Conservation (phyloP, 164 flowering plant species). For the Umbellularia californica region DNA sequence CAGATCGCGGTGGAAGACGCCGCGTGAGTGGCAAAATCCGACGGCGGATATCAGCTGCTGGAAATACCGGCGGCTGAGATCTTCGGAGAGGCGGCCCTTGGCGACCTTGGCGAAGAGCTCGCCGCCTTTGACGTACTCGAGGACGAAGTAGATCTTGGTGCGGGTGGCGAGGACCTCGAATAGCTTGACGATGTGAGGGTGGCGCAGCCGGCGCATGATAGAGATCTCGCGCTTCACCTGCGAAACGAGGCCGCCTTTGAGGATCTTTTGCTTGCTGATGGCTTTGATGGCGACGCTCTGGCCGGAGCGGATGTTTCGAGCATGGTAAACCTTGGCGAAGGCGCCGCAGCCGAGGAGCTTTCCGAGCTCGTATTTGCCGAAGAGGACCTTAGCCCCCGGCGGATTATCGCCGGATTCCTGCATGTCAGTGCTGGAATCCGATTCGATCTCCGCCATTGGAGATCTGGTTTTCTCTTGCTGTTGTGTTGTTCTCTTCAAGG, state of each 20-base stretch:
- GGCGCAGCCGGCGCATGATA: conserved; percentile 62
- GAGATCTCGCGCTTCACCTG: conserved; percentile 53
- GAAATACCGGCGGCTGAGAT: conserved; percentile 61
- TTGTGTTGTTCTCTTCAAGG: too few relatives aligned
- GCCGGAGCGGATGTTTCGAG: conserved; percentile 38
- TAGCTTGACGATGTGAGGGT: conserved; percentile 54
- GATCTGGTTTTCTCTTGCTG: not conserved
- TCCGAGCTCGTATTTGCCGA: conserved; percentile 62
- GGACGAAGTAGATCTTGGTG: conserved; percentile 59
- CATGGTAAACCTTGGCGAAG: conserved; percentile 74
- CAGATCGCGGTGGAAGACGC: conserved; percentile 66
- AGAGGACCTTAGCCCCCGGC: conserved; percentile 13
- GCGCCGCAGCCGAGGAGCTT: conserved; percentile 64
- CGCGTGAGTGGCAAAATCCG: conserved; percentile 58
- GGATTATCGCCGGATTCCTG: not conserved
- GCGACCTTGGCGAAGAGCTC: conserved; percentile 57
- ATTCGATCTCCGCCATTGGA: not conserved
- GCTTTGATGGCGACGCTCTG: conserved; percentile 74
- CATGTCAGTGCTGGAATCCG: not conserved
- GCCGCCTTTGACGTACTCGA: conserved; percentile 71
- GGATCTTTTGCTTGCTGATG: conserved; percentile 46
- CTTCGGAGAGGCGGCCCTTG: conserved; percentile 53
- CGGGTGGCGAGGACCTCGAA: conserved; percentile 62
- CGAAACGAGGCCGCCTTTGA: conserved; percentile 28
- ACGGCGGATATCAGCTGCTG: conserved; percentile 71